Evolutionary conservation across 768 basidiomycete species (phyloP).

Genomic region (Cytidiella melzeri): DNA sequence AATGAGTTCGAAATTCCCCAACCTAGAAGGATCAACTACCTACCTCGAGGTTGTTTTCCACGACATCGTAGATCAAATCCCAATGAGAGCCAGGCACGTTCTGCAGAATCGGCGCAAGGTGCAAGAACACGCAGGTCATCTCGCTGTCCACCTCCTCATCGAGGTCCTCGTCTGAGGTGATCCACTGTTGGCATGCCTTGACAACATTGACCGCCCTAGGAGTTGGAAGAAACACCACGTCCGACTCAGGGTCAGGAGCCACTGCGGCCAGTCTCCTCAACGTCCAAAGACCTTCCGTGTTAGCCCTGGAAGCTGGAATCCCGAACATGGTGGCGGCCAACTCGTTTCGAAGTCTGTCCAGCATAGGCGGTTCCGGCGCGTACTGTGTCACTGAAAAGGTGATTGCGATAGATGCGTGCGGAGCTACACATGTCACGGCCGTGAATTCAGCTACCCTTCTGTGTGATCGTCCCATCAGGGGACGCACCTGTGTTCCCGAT

Average conservation of each 20-base stretch:
- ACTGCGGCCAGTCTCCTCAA: conserved; percentile 65
- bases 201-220: conserved; percentile 82
- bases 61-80: conserved; percentile 85
- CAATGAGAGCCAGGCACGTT: conserved; percentile 84
- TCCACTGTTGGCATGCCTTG: conserved; percentile 82
- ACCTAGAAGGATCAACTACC: conserved; percentile 10
- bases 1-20: not conserved
- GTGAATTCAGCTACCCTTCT: not conserved
- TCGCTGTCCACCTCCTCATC: conserved; percentile 75
- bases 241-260: conserved; percentile 75
- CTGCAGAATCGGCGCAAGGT: conserved; percentile 84
- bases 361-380: conserved; percentile 60
- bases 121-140: conserved; percentile 66
- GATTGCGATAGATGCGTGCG: conserved; percentile 63
- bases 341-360: conserved; percentile 85
- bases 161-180: conserved; percentile 53
- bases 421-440: conserved; percentile 40
- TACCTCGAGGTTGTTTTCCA: conserved; percentile 88
- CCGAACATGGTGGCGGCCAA: conserved; percentile 76
- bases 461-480: not conserved
- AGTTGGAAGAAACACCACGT: conserved; percentile 79
- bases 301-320: conserved; percentile 54
- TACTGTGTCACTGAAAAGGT: conserved; percentile 52
- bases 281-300: conserved; percentile 59
- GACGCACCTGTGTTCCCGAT: conserved; percentile 56